These are phyloP conservation scores for Physcomitrium patens DNA, from an alignment of 225 moss, liverwort and hornwort species.

Conservation along the genomic window DNA sequence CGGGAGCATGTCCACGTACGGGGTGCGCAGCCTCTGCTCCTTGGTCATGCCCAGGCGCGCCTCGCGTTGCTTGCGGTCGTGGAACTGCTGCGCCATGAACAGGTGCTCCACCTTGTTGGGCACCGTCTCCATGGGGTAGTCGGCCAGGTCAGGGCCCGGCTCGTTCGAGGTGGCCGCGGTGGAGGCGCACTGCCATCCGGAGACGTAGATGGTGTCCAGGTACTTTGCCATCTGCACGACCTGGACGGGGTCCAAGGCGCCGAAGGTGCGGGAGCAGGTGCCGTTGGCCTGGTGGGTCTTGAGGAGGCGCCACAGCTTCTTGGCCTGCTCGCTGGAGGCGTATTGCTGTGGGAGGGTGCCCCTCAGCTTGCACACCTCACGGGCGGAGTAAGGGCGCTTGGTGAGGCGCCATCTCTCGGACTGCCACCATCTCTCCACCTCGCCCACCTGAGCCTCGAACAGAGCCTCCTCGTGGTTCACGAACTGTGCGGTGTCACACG, in stretches of 20 bases:
- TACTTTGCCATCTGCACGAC: slow-evolving; percentile 85
- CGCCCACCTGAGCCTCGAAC: slow-evolving; percentile 63
- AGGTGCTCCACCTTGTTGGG: slow-evolving; percentile 90
- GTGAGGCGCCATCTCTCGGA: slow-evolving; percentile 66
- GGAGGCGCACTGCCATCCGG: slow-evolving; percentile 90
- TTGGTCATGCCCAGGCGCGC: slow-evolving; percentile 49
- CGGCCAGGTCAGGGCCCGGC: slow-evolving; percentile 84
- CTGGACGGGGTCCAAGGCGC: slow-evolving; percentile 76
- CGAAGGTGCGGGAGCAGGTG: slow-evolving; percentile 76
- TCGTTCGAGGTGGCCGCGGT: slow-evolving; percentile 78
- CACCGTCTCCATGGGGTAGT: slow-evolving; percentile 87
- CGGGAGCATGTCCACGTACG: slow-evolving; percentile 67
- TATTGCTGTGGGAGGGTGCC: slow-evolving; percentile 66
- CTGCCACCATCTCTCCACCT: slow-evolving; percentile 78
- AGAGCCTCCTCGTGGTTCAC: slow-evolving; percentile 60
- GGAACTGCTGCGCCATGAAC: slow-evolving; percentile 83
- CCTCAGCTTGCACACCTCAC: slow-evolving; percentile 63
- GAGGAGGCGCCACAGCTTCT: slow-evolving; percentile 64
- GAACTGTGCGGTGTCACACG: slow-evolving; percentile 27
- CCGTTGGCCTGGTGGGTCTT: slow-evolving; percentile 62
- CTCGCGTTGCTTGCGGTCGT: slow-evolving; percentile 81
- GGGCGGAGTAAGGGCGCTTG: slow-evolving; percentile 55
- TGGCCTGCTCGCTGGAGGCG: slow-evolving; percentile 67
- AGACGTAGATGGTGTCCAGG: slow-evolving; percentile 81
- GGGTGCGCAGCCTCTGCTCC: slow-evolving; percentile 35